Evolutionary conservation across 208 protist species (phyloP).

Genomic region (Endotrypanum monterogeii): DNA sequence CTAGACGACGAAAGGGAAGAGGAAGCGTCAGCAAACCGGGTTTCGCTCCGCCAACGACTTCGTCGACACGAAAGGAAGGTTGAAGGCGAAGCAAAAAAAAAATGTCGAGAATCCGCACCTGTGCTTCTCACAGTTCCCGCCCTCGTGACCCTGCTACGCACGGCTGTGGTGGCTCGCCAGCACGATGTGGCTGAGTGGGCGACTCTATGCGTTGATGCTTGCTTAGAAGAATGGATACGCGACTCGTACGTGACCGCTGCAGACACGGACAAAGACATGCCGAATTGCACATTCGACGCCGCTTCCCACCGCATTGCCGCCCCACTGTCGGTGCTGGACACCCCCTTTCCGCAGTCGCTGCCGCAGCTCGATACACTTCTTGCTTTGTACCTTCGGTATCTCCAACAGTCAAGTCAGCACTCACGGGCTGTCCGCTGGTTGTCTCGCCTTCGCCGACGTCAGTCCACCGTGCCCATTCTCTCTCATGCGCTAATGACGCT

Average conservation of each 20-base stretch:
- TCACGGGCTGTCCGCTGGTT: slow-evolving; percentile 24
- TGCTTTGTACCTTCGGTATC: slow-evolving; percentile 26
- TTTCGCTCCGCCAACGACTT: slow-evolving; percentile 1
- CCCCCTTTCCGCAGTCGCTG: slow-evolving; percentile 4
- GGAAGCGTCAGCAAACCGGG: neutral
- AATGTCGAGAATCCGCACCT: neutral
- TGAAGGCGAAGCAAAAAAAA: neutral
- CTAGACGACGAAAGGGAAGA: slow-evolving; percentile 22
- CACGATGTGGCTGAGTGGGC: slow-evolving; percentile 37
- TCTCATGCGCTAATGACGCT: slow-evolving; percentile 16
- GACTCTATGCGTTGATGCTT: slow-evolving; percentile 32
- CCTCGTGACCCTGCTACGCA: slow-evolving; percentile 29
- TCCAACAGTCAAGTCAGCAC: slow-evolving; percentile 27
- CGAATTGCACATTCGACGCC: neutral
- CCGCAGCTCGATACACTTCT: slow-evolving; percentile 29
- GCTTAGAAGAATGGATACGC: slow-evolving; percentile 20
- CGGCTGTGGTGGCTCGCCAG: slow-evolving; percentile 22
- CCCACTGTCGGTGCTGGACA: slow-evolving; percentile 1
- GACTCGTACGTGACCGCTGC: neutral
- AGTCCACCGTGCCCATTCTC: slow-evolving; percentile 5
- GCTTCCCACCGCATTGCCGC: neutral
- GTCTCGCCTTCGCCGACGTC: slow-evolving; percentile 13
- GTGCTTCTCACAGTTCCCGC: slow-evolving; percentile 16
- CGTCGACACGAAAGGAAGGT: neutral
- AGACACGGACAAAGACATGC: neutral